Evolutionary conservation across 2,329 filamentous ascomycete genomes (phyloP), one percentile per base, ranked within the genome.

Genomic region (Aureobasidium leucospermi): DNA sequence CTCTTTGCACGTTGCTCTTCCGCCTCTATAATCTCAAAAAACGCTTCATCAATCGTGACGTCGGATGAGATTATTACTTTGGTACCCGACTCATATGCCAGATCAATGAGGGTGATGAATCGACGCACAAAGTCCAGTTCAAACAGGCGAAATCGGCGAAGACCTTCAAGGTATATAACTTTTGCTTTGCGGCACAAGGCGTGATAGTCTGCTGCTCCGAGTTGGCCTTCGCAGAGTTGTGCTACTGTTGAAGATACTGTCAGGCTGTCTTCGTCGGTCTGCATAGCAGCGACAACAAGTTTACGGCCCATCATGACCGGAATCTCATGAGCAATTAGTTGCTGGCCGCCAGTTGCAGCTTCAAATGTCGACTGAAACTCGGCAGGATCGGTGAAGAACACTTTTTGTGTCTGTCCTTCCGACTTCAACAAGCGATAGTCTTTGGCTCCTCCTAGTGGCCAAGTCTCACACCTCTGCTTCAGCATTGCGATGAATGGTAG

Each of bases 171-270:
- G 49, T 63, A 67, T 31, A 68, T 63, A 3, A 58, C 60, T 2
- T 59, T 53, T 11, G 63, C 55, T 8, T 47, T 49, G 0, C 60
- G 62, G 49, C 64, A 66, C 61, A 91, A 82, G 0, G 88, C 90
- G 70, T 90, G 86, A 71, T 90, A 92, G 72, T 92, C 88, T 45
- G 88, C 88, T 1, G 88, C 87, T 0, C 88, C 88, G 41, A 90
- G 84, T 4, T 78, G 77, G 9, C 70, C 72, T 60, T 79, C 78
- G 53, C 88, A 89, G 1, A 92, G 79, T 16, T 85, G 79, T 10
- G 76, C 66, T 65, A 91, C 92, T 7, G 81, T 78, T 79, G 86
- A 89, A 56, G 53, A 61, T 31, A 60, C 57, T 2, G 59, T 46
- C 9, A 63, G 56, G 32, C 19, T 49, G 46, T 38, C n/a, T n/a